phyloP scores from a whole-genome alignment of 805 yeast species.

The Suhomyces sp. region DNA sequence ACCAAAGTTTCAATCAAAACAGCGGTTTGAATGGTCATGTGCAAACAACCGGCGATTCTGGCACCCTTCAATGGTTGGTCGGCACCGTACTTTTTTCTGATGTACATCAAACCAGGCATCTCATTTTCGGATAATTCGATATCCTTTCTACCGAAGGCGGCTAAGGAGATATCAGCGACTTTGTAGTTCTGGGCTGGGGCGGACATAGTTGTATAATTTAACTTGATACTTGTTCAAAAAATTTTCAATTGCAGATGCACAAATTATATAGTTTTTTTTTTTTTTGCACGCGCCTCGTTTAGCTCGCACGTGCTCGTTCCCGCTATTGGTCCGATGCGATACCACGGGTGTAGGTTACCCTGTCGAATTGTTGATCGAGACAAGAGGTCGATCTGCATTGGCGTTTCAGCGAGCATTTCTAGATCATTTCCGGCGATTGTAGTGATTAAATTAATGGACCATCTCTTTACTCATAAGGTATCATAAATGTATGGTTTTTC shows the following conservation, averaged over 20 bases:
- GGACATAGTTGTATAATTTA: conserved; percentile 23
- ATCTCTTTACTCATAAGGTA: too few relatives aligned
- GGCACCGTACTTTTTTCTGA: conserved; percentile 87
- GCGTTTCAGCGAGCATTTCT: neutral
- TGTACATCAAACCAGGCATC: conserved; percentile 99
- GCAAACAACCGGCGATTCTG: conserved; percentile 97
- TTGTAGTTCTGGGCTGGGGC: conserved; percentile 67
- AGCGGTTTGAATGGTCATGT: conserved; percentile 99
- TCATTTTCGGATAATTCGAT: conserved; percentile 98
- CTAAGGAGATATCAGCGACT: conserved; percentile 96
- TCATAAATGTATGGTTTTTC: too few relatives aligned
- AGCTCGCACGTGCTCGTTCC: neutral
- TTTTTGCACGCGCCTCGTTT: neutral
- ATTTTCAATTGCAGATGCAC: conserved; percentile 2
- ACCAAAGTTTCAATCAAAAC: conserved; percentile 95
- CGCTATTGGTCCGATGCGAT: neutral
- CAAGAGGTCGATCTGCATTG: neutral
- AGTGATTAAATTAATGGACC: too few relatives aligned
- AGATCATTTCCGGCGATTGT: too few relatives aligned
- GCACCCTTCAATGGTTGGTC: conserved; percentile 97
- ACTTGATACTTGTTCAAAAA: conserved; percentile 3
- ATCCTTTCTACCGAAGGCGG: conserved; percentile 99
- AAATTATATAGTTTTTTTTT: conserved; percentile 2
- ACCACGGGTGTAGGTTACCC: neutral
- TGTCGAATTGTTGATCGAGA: neutral